Percentiles rank a stretch among this genome's conserved stretches.
Conservation (phyloP, 2,329 filamentous ascomycete species). For the Fusarium kyushuense region DNA sequence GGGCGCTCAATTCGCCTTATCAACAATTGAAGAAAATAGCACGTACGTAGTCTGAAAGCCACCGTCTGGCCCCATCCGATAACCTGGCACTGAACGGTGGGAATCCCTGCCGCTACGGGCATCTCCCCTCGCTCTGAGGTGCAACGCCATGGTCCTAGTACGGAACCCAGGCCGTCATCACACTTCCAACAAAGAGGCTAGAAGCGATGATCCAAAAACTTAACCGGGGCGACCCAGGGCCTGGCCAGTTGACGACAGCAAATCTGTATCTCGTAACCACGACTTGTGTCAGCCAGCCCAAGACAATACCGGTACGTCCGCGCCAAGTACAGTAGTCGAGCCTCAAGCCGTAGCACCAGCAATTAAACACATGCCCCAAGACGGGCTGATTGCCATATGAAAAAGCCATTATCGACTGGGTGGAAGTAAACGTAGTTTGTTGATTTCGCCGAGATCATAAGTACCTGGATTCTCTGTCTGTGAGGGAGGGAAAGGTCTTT, state of each 20-base stretch:
- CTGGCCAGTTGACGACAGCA: slow-evolving; percentile 40
- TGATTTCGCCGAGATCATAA: slow-evolving; percentile 39
- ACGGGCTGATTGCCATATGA: slow-evolving; percentile 12
- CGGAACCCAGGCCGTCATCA: slow-evolving; percentile 43
- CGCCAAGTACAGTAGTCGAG: slow-evolving; percentile 33
- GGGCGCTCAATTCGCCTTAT: slow-evolving; percentile 35
- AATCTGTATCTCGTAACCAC: slow-evolving; percentile 42
- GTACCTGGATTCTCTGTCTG: slow-evolving; percentile 3
- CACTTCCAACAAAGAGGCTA: slow-evolving; percentile 36
- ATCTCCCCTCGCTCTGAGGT: slow-evolving; percentile 39
- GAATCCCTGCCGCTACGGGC: slow-evolving; percentile 36
- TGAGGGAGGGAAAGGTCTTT: slow-evolving; percentile 6
- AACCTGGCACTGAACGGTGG: slow-evolving; percentile 45
- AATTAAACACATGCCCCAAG: slow-evolving; percentile 44
- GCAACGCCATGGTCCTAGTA: slow-evolving; percentile 26
- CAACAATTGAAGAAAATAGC: slow-evolving; percentile 41
- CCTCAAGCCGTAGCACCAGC: slow-evolving; percentile 32
- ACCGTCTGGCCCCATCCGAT: slow-evolving; percentile 46
- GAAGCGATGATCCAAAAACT: slow-evolving; percentile 45
- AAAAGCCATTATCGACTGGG: slow-evolving; percentile 25
- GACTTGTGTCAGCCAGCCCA: slow-evolving; percentile 39
- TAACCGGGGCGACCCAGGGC: slow-evolving; percentile 41
- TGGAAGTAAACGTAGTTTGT: slow-evolving; percentile 24
- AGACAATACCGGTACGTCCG: slow-evolving; percentile 33
- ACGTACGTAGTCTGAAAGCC: slow-evolving; percentile 43